Base-by-base conservation (phyloP, 495 filamentous ascomycete species). In the Penicillium silybi region DNA sequence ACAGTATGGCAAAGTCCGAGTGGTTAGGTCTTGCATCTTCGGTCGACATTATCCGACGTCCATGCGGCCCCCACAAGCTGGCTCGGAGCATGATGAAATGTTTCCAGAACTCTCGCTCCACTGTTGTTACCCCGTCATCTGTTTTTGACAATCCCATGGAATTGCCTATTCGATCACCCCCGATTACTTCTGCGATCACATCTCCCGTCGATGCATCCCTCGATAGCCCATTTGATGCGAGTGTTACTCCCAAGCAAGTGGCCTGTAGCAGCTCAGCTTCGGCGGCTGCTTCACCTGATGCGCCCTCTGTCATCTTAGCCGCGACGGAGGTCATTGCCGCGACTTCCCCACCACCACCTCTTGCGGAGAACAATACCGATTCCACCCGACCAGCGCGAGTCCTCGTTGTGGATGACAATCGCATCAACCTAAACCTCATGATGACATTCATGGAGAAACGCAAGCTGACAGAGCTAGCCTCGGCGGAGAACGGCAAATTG, bases 391-490 rank as follows among this genome's bases (percentile, higher is more conserved):
- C 51, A 15, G 54, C 69, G 11, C 63, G 63, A 20, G 71, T 88
- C 5, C 76, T 89, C 0, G 76, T 89, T 0, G 86, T 89, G 0
- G 87, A 90, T 51, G 87, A 90, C 58, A 90, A 90, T 61, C 71
- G 76, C 3, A 88, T 90, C 57, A 90, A 90, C 54, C 77, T 89
- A 29, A 83, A 80, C n/a, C 69, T 89, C 0, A 78, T 89, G 41
- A 68, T 80, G 35, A 82, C 82, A 0, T 84, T 83, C 52, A 78
- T 87, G 73, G 73, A 71, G 27, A 80, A 75, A 44, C 70, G 79
- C 3, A 57, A 69, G 4, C 63, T 79, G 39, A 43, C 57, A 1
- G 58, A 56, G 4, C 53, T 81, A 5, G 62, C 65, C n/a, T 67
- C 73, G 0, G 80, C 79, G 3, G 72, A 76, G 49, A 79, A 82